A percentile compares a stretch with the other conserved stretches of the same genome.
Evolutionary conservation across 2,329 filamentous ascomycete species (phyloP).

Genomic region (Aspergillus fructus): DNA sequence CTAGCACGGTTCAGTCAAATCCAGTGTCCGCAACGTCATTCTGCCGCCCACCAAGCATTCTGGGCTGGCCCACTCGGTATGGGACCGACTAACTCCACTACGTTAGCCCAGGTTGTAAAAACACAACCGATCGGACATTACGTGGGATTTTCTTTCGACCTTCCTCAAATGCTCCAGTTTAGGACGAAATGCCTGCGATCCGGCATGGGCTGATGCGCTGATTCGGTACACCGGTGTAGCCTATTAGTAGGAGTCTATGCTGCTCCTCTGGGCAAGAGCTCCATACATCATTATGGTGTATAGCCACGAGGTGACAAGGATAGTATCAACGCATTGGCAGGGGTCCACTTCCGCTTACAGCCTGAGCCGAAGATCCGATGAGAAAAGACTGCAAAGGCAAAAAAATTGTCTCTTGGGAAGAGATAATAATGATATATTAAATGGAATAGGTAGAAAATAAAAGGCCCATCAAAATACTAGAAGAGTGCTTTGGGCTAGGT

Average conservation of each 20-base stretch:
- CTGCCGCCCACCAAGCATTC: slow-evolving; percentile 7
- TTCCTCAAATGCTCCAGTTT: neutral
- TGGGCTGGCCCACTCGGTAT: neutral
- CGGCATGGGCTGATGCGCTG: neutral
- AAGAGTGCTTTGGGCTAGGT: neutral
- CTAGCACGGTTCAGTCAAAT: neutral
- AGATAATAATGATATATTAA: neutral
- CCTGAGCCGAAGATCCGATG: slow-evolving; percentile 7
- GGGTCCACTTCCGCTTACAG: neutral
- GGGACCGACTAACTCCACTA: neutral
- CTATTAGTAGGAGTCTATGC: no score
- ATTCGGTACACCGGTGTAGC: no score
- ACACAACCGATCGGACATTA: neutral
- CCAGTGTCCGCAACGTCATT: slow-evolving; percentile 8
- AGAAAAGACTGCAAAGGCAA: neutral
- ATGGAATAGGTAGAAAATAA: neutral
- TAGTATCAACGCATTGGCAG: neutral
- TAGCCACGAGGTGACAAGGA: neutral
- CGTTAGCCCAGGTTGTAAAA: neutral
- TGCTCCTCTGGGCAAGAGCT: no score
- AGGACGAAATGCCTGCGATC: neutral
- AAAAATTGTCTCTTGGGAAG: neutral
- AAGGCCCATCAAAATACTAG: neutral
- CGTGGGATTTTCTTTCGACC: neutral
- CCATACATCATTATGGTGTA: neutral